phyloP scores from a whole-genome alignment of 768 basidiomycete genomes.

The Steccherinum ochraceum region DNA sequence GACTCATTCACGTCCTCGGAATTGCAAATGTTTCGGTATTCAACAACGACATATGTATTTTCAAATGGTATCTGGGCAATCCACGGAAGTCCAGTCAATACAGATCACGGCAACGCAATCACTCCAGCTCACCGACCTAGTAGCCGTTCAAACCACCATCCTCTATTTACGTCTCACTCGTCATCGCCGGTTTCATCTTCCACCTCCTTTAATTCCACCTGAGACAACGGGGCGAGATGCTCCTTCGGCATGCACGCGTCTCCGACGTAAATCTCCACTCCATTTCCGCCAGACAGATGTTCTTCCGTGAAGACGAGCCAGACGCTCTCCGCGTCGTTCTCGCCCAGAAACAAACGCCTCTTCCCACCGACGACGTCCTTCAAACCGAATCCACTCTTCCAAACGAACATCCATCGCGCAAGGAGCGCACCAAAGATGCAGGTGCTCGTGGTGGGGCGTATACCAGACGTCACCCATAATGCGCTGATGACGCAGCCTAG shows the following conservation, averaged over 20 bases:
- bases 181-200: not conserved
- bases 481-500: conserved; percentile 16
- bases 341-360: conserved; percentile 22
- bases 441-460: not conserved
- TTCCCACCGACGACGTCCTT: conserved; percentile 16
- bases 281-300: not conserved
- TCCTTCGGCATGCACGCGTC: not conserved
- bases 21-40: too few species aligned
- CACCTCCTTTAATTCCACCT: not conserved
- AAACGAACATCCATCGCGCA: conserved; percentile 23
- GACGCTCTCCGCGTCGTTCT: conserved; percentile 28
- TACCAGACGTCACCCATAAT: conserved; percentile 12
- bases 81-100: too few species aligned
- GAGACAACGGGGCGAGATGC: too few species aligned
- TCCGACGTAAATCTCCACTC: not conserved
- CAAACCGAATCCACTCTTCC: conserved; percentile 11
- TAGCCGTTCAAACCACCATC: too few species aligned
- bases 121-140: not conserved
- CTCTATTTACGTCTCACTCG: too few species aligned
- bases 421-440: conserved; percentile 5
- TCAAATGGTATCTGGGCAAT: too few species aligned
- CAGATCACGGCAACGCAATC: not conserved
- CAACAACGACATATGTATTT: too few species aligned
- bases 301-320: conserved; percentile 23
- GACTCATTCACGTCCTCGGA: too few species aligned